Conservation (phyloP, 495 filamentous ascomycete genomes). For the Aspergillus biplanus region DNA sequence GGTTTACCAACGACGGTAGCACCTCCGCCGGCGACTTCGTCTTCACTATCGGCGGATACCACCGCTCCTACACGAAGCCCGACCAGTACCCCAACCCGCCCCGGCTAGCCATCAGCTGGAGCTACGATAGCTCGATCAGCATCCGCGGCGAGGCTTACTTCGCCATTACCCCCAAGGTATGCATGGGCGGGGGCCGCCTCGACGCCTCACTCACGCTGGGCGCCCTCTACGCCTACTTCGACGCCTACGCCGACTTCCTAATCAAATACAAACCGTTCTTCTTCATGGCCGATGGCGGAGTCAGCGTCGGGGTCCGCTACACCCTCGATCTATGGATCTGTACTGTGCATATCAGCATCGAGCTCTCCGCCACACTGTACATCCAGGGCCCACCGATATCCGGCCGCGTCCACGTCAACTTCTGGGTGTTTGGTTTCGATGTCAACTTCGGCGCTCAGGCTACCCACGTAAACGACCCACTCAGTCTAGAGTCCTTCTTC, state of each 20-base stretch:
- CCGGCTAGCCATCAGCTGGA: conserved; percentile 49
- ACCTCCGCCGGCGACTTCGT: conserved; percentile 49
- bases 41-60: conserved; percentile 57
- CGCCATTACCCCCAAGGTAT: conserved; percentile 54
- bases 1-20: conserved; percentile 39
- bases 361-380: conserved; percentile 41
- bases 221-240: conserved; percentile 44
- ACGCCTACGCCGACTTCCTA: conserved; percentile 50
- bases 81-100: conserved; percentile 45
- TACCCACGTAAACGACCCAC: conserved; percentile 7
- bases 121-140: conserved; percentile 30
- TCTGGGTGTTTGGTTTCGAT: conserved; percentile 47
- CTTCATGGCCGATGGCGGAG: conserved; percentile 40
- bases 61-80: conserved; percentile 42
- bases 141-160: conserved; percentile 53
- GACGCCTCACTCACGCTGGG: conserved; percentile 33
- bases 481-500: not conserved
- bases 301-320: conserved; percentile 44
- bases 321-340: conserved; percentile 42
- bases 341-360: conserved; percentile 34
- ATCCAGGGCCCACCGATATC: conserved; percentile 43
- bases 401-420: conserved; percentile 45
- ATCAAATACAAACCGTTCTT: conserved; percentile 56
- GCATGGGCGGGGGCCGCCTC: conserved; percentile 52
- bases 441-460: conserved; percentile 44